Percentiles rank a stretch among this genome's conserved stretches.
These are phyloP conservation scores for Lathyrus tuberosus DNA, from an alignment of 306 rosid species.

Conservation along the genomic window DNA sequence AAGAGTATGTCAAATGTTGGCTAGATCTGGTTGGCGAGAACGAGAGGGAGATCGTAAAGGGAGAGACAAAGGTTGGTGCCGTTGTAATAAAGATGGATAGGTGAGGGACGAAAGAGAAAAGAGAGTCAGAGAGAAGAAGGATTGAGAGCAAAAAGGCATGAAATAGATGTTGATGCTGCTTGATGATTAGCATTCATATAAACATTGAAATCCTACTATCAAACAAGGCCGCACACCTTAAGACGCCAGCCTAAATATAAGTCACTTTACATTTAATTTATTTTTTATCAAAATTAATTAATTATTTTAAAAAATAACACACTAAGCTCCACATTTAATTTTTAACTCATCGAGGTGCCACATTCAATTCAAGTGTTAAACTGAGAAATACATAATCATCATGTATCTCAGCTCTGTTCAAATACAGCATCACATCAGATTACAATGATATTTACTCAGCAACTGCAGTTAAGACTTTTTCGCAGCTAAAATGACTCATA, in stretches of 20 bases:
- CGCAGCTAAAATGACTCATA: slow-evolving; percentile 17
- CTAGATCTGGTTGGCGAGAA: no score
- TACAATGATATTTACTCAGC: slow-evolving; percentile 26
- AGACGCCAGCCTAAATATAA: not conserved
- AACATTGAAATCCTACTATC: no score
- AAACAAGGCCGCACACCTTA: no score
- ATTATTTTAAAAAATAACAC: not conserved
- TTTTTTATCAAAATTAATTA: not conserved
- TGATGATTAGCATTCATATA: no score
- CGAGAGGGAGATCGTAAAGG: no score
- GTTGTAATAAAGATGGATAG: no score
- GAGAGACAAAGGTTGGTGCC: no score
- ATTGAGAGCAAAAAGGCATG: no score
- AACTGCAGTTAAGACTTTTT: slow-evolving; percentile 28
- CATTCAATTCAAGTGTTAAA: slow-evolving; percentile 21
- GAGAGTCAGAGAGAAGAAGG: no score
- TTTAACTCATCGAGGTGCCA: slow-evolving; percentile 15
- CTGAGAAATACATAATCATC: slow-evolving; percentile 23
- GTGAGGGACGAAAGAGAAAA: no score
- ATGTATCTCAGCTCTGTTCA: slow-evolving; percentile 25
- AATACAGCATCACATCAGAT: slow-evolving; percentile 2
- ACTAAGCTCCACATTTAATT: slow-evolving; percentile 1
- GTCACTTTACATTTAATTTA: not conserved
- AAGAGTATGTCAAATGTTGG: no score
- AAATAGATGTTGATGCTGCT: no score